phyloP scores from a whole-genome alignment of 208 protist genomes.

The Willaertia magna region DNA sequence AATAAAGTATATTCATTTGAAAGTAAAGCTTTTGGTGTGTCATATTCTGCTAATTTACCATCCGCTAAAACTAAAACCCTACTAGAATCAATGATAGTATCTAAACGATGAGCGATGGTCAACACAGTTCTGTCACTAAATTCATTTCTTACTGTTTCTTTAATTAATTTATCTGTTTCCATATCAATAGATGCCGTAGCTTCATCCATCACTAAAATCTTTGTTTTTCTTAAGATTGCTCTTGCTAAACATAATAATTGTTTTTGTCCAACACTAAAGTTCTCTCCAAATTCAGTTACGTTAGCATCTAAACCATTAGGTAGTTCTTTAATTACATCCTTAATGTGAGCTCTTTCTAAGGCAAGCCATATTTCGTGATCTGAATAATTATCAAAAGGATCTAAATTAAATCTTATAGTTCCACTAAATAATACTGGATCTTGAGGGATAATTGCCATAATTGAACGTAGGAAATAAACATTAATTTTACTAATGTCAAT shows the following conservation, averaged over 20 bases:
- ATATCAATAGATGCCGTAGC: slow-evolving; percentile 30
- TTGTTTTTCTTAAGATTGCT: slow-evolving; percentile 18
- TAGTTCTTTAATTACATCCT: slow-evolving; percentile 27
- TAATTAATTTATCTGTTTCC: slow-evolving; percentile 42
- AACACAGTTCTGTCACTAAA: slow-evolving; percentile 39
- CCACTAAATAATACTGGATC: slow-evolving; percentile 47
- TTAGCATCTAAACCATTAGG: neutral
- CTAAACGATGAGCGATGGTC: slow-evolving; percentile 42
- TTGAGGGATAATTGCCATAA: slow-evolving; percentile 28
- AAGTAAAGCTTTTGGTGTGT: neutral
- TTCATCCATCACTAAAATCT: slow-evolving; percentile 30
- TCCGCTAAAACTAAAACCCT: slow-evolving; percentile 32
- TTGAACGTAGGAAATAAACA: neutral
- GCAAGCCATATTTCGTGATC: slow-evolving; percentile 13
- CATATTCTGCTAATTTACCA: slow-evolving; percentile 30
- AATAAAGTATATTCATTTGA: neutral
- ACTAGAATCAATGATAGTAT: slow-evolving; percentile 40
- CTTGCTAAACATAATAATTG: slow-evolving; percentile 31
- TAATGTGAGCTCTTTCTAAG: slow-evolving; percentile 13
- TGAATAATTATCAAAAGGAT: slow-evolving; percentile 39
- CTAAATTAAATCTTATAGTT: slow-evolving; percentile 43
- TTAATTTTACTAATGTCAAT: slow-evolving; percentile 5
- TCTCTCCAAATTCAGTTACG: slow-evolving; percentile 12
- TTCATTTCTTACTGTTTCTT: slow-evolving; percentile 33
- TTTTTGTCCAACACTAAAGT: slow-evolving; percentile 28